A percentile compares a stretch with the other conserved stretches of the same genome.
These are phyloP conservation scores for Lotmaria passim DNA, from an alignment of 208 protist genomes.

Conservation along the genomic window DNA sequence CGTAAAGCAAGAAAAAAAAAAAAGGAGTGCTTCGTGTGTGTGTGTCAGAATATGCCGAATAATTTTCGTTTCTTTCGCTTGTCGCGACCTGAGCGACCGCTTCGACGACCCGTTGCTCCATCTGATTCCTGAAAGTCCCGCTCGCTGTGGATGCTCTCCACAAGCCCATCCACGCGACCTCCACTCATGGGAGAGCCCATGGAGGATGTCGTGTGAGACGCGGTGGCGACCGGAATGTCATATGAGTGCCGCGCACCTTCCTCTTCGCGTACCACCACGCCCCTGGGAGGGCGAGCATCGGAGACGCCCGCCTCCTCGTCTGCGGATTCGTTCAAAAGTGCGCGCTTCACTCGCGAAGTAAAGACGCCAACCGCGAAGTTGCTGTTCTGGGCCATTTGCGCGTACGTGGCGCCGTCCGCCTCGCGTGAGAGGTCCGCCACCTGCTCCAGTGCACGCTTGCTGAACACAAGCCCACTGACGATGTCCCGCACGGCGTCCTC, in stretches of 20 bases:
- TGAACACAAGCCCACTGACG: slow-evolving; percentile 53
- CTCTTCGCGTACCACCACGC: slow-evolving; percentile 6
- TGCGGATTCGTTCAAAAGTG: neutral
- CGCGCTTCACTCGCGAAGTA: slow-evolving; percentile 22
- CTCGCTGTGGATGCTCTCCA: slow-evolving; percentile 23
- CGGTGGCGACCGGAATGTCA: neutral
- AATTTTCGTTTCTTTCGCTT: slow-evolving; percentile 2
- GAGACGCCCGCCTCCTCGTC: neutral
- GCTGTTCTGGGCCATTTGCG: slow-evolving; percentile 17
- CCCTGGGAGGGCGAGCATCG: neutral
- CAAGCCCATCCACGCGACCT: slow-evolving; percentile 10
- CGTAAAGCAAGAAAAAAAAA: slow-evolving; percentile 21
- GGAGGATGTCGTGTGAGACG: neutral
- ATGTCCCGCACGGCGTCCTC: slow-evolving; percentile 56
- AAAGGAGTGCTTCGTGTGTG: too few species aligned
- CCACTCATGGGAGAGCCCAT: neutral
- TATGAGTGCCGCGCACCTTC: neutral
- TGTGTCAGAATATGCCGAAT: slow-evolving; percentile 13
- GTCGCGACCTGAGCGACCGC: slow-evolving; percentile 4
- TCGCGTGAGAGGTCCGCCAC: slow-evolving; percentile 27
- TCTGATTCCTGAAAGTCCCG: neutral
- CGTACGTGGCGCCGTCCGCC: slow-evolving; percentile 14
- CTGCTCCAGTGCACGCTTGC: slow-evolving; percentile 51
- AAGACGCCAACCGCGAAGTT: slow-evolving; percentile 26
- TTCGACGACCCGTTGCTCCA: neutral